These are phyloP conservation scores for Teunomyces aglyptinius DNA, from an alignment of 805 yeast genomes.

Conservation along the genomic window DNA sequence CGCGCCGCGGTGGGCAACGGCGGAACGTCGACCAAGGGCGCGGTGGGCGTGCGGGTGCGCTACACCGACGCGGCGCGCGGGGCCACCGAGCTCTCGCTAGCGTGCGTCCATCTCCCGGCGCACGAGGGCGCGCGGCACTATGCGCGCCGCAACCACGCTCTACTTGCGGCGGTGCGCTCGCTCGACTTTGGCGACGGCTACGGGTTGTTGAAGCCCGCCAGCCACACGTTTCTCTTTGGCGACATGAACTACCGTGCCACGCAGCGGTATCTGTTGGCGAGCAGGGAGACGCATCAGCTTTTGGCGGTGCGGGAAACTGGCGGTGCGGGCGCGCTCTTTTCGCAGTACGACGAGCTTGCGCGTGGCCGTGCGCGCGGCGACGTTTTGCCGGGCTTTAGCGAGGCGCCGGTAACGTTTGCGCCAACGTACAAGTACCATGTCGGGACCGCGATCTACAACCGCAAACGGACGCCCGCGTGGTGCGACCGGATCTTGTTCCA, in stretches of 20 bases:
- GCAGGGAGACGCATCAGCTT: conserved; percentile 17
- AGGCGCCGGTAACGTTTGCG: conserved; percentile 60
- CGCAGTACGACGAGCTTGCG: conserved; percentile 49
- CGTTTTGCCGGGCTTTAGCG: conserved; percentile 63
- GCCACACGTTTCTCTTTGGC: conserved; percentile 75
- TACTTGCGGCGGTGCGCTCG: conserved; percentile 47
- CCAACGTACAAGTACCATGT: conserved; percentile 76
- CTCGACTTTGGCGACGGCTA: conserved; percentile 59
- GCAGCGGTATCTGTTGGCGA: conserved; percentile 14
- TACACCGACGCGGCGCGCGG: conserved; percentile 12
- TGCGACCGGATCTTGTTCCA: conserved; percentile 79
- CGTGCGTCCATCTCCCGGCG: conserved; percentile 73
- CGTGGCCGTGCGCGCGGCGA: conserved; percentile 39
- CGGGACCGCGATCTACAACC: conserved; percentile 51
- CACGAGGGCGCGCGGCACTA: conserved; percentile 60
- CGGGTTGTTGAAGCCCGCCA: conserved; percentile 48
- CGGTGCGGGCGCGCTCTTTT: conserved; percentile 18
- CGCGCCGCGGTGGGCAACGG: conserved; percentile 54
- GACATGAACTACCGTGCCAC: conserved; percentile 78
- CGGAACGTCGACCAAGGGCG: conserved; percentile 73
- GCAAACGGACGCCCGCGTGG: conserved; percentile 78
- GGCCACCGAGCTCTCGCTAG: conserved; percentile 52
- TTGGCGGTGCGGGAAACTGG: conserved; percentile 22
- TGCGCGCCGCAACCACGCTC: conserved; percentile 52
- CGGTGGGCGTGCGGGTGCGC: conserved; percentile 51